Percentiles rank a stretch among this genome's conserved stretches.
Conservation (phyloP, 169 alveolate genomes). For the Neospora caninum region DNA sequence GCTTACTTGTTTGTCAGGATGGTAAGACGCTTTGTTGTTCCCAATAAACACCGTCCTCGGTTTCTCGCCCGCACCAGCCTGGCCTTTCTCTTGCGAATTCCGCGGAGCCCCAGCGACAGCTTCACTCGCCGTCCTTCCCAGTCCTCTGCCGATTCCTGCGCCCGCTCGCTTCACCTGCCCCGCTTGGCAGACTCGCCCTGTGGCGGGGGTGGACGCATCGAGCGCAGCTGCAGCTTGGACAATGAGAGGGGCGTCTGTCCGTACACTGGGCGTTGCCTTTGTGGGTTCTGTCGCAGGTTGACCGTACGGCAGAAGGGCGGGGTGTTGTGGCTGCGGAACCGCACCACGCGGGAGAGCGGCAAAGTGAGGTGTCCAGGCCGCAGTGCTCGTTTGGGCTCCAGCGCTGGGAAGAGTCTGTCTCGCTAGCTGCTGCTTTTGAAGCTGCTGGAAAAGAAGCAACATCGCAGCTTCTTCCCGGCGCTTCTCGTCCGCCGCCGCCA, state of each 20-base stretch:
- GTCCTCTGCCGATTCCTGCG: neutral
- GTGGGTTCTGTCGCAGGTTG: neutral
- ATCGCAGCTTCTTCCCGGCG: neutral
- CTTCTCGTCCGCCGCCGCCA: neutral
- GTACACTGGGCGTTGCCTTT: neutral
- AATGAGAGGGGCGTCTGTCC: neutral
- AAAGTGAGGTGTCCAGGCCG: no score
- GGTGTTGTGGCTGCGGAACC: neutral
- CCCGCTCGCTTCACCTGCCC: neutral
- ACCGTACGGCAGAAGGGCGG: neutral
- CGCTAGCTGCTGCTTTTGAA: neutral
- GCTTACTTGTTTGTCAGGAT: constrained; percentile 28
- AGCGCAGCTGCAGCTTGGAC: neutral
- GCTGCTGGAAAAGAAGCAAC: neutral
- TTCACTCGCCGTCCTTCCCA: neutral
- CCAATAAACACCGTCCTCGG: constrained; percentile 6
- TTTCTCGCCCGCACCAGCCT: neutral
- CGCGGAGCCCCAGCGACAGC: neutral
- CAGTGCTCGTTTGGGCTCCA: neutral
- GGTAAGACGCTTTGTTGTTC: constrained; percentile 25
- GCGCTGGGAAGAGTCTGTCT: neutral
- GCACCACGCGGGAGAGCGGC: neutral
- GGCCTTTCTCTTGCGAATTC: neutral
- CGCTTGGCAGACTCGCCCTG: neutral
- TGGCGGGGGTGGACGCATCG: neutral